Evolutionary conservation across 2,329 filamentous ascomycete genomes (phyloP), one percentile per base, ranked within the genome.

Genomic region (Penicillium sumatraense): DNA sequence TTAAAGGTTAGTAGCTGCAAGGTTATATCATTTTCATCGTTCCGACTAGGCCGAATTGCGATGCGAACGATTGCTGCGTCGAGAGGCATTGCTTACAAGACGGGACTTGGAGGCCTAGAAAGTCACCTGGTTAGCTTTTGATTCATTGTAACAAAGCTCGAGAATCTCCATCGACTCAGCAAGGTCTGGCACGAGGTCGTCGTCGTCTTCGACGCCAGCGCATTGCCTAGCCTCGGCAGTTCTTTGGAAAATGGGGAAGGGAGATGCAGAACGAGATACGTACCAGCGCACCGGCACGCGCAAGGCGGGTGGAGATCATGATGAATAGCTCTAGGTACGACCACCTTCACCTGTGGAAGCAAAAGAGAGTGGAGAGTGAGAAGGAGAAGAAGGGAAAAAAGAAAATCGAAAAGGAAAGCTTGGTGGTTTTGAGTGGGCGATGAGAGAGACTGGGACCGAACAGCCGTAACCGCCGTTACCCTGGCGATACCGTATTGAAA

Each of bases 241-340:
- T 45, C 31, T 33, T n/a, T 31, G 46, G n/a, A 11, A 33, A 38
- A 23, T 27, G 26, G 26, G 54, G 46, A 33, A 42, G 46, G 41
- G 45, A 35, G 51, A 49, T 27, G 42, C 35, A 56, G 55, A 51
- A 55, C 36, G 54, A 61, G 38, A 21, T 56, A 75, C 77, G 63
- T 75, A 80, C 77, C 75, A 79, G 71, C 71, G 72, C 75, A 74
- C 75, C 75, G 63, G 74, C 68, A 70, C 77, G 77, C 72, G 75
- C 72, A 64, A 79, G 71, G 72, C 74, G 72, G 63, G 75, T 72
- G 67, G 77, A 76, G 68, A 79, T 76, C 77, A 80, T 80, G 67
- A 69, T 78, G 71, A 63, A 69, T 68, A 71, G 57, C 53, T 53
- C 68, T 73, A 68, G 54, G 61, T 69, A 63, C 64, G 66, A 64